Evolutionary conservation across 768 basidiomycete species (phyloP).

Genomic region (Asterophora lycoperdoides): DNA sequence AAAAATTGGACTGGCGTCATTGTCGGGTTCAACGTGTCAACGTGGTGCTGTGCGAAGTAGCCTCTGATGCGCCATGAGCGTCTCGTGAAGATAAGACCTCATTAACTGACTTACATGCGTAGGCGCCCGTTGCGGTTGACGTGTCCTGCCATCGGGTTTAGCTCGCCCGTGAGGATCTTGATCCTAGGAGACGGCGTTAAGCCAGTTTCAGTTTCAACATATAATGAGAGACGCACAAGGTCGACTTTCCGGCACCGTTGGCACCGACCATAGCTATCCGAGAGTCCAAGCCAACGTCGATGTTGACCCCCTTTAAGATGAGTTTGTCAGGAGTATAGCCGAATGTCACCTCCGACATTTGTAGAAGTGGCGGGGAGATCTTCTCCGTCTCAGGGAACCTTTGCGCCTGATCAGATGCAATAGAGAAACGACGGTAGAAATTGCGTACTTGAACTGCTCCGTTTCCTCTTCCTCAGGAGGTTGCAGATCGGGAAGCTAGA

Average conservation of each 20-base stretch:
- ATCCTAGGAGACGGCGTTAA: slow-evolving; percentile 48
- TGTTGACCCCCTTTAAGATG: slow-evolving; percentile 73
- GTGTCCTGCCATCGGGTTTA: slow-evolving; percentile 71
- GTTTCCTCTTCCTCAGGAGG: slow-evolving; percentile 92
- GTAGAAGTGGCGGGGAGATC: slow-evolving; percentile 92
- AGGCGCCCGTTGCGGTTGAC: slow-evolving; percentile 89
- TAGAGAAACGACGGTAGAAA: background rate
- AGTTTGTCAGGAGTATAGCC: slow-evolving; percentile 78
- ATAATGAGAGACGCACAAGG: slow-evolving; percentile 50
- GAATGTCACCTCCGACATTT: slow-evolving; percentile 87
- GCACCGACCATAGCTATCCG: slow-evolving; percentile 94
- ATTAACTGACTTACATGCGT: slow-evolving; percentile 57
- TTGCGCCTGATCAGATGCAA: background rate
- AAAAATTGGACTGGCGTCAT: slow-evolving; percentile 95
- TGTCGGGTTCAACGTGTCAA: slow-evolving; percentile 79
- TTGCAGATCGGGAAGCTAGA: slow-evolving; percentile 83
- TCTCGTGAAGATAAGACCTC: background rate
- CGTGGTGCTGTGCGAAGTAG: slow-evolving; percentile 94
- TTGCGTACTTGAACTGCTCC: slow-evolving; percentile 78
- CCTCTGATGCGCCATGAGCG: slow-evolving; percentile 43
- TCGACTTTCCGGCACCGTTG: slow-evolving; percentile 96
- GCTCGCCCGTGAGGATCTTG: slow-evolving; percentile 85
- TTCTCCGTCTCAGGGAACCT: slow-evolving; percentile 97
- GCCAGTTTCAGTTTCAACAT: background rate
- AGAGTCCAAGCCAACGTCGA: slow-evolving; percentile 93